Conservation (phyloP, 768 basidiomycete species). For the Amanita molliuscula region DNA sequence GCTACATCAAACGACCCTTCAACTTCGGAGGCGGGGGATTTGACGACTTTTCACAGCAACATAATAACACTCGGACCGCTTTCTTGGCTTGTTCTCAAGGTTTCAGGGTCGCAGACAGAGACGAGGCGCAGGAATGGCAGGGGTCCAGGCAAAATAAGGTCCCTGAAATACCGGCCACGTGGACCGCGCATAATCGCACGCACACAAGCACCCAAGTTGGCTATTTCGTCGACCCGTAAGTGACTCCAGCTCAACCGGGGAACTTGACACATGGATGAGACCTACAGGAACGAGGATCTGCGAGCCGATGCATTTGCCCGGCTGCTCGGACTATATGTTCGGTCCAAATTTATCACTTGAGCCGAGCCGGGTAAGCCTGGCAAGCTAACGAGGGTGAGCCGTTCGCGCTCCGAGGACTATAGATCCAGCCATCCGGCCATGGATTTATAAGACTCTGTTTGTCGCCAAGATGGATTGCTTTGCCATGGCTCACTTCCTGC, state of each 20-base stretch:
- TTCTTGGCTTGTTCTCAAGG: not conserved
- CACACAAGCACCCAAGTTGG: not conserved
- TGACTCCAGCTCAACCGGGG: not conserved
- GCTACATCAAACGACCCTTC: not conserved
- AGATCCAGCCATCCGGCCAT: not conserved
- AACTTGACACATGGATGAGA: not conserved
- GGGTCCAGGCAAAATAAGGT: not conserved
- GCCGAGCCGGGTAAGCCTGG: not conserved
- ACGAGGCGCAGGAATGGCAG: not conserved
- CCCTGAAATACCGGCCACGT: slow-evolving; percentile 1
- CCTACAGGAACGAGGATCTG: not conserved
- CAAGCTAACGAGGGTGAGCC: slow-evolving; percentile 1
- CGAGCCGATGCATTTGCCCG: not conserved
- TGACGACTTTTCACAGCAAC: slow-evolving; percentile 1
- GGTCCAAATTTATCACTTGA: not conserved
- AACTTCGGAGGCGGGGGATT: slow-evolving; percentile 2
- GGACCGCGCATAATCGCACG: not conserved
- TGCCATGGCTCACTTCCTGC: slow-evolving; percentile 4
- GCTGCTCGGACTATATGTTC: not conserved
- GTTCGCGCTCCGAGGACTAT: slow-evolving; percentile 6
- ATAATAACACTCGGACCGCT: not conserved
- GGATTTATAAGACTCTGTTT: slow-evolving; percentile 1
- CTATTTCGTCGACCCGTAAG: not conserved
- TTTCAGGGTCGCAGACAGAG: not conserved
- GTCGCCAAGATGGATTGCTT: not conserved